These are phyloP conservation scores for Chlorella sp. DNA, from an alignment of 139 green algal genomes.

Conservation along the genomic window DNA sequence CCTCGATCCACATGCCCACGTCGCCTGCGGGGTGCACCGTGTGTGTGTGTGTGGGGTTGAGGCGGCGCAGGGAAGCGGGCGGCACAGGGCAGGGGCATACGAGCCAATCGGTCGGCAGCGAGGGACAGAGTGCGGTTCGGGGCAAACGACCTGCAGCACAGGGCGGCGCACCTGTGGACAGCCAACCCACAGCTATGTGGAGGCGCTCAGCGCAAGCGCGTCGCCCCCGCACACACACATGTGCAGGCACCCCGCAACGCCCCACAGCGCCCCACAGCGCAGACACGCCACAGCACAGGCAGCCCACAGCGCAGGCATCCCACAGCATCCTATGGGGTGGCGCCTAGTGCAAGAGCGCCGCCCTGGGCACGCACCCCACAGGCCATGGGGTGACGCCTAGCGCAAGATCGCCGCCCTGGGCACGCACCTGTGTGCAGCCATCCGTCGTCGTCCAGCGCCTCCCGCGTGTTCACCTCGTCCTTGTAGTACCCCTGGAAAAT, in stretches of 20 bases:
- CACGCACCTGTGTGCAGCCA: constrained; percentile 95
- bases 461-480: constrained; percentile 73
- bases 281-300: too few species aligned
- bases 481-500: constrained; percentile 94
- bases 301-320: too few species aligned
- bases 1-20: constrained; percentile 44
- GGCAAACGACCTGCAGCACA: not conserved
- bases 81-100: not conserved
- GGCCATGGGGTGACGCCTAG: too few species aligned
- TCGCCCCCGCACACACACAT: too few species aligned
- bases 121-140: not conserved
- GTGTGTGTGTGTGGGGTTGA: not conserved
- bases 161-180: not conserved
- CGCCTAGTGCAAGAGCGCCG: too few species aligned
- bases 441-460: constrained; percentile 89
- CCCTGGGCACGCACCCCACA: too few species aligned
- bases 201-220: too few species aligned
- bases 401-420: not conserved
- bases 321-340: too few species aligned
- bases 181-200: too few species aligned
- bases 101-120: not conserved
- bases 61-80: not conserved
- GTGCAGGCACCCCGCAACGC: too few species aligned
- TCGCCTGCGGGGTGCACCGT: constrained; percentile 24
- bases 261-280: too few species aligned